Base-by-base conservation (phyloP, 2,329 filamentous ascomycete genomes). In the Mollisiaceae sp. region DNA sequence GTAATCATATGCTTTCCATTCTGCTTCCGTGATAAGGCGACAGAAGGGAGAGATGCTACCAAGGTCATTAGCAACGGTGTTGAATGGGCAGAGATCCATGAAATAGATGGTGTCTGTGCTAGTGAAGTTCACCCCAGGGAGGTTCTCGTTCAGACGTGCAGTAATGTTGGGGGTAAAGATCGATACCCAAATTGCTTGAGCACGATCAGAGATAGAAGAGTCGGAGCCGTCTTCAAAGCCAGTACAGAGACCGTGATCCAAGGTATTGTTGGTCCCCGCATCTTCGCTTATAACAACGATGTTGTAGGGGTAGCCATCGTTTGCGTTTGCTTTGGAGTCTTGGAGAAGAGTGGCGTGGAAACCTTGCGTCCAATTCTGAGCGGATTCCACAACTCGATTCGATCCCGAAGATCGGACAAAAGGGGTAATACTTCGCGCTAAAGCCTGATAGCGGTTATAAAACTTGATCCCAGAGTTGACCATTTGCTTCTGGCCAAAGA, bases 61-160 rank as follows among this genome's bases (percentile, higher is more conserved):
- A 2, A 83, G 78, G 0, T 78, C 74, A 6, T 86, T 82, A 9
- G 89, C 87, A n/a, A 97, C 87, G 0, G 92, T 94, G 71, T 90
- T 85, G 79, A 93, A 97, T 0, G 94, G 89, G 74, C 94, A 97
- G 66, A 97, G 82, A 72, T 97, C 93, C 93, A 97, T 97, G 39
- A 97, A 76, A 64, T 84, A 85, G 64, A 93, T 81, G 0, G 88
- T 86, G 39, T 94, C 88, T 0, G 80, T 74, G 14, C 82, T 75
- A 2, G 84, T 86, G 50, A 97, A 77, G 67, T 90, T 87, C 5
- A 86, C 88, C 2, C 91, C 90, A 0, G 83, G 84, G 0, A 97
- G 82, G 66, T 89, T 86, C 15, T 79, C 72, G 74, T 94, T 93
- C 47, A 97, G 78, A 8, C 92, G 87, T 2, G 82, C 77, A n/a